Evolutionary conservation across 805 yeast species (phyloP), one percentile per base, ranked within the genome.

Genomic region (Spathaspora gorwiae): DNA sequence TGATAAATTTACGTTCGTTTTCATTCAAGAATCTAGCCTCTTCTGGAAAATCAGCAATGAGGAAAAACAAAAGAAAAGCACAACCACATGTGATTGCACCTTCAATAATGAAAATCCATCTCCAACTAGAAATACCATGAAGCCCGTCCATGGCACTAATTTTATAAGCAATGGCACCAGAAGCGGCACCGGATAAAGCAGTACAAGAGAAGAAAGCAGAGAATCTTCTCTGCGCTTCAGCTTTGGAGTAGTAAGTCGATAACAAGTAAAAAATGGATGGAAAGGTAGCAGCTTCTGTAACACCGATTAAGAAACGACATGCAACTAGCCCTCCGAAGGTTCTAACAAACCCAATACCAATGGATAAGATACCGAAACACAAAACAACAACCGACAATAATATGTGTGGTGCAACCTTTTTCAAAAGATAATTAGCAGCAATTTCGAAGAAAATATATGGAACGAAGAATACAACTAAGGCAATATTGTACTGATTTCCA

Each of bases 101-200:
- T 49, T 76, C 79, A 49, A 76, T 65, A 43, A 77, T 66, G 50
- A 75, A 77, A 36, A 76, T 62, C 78, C 80, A 76, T 54, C 71
- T 65, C 81, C 81, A 77, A 10, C 76, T 64, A 7, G 54, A 52
- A 35, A 71, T 49, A 8, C 77, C 78, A 43, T 65, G 65, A 50
- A 39, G 58, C 6, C 72, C 72, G 50, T 79, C 72, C 54, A 84
- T 68, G 35, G 79, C 80, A 53, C 79, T 64, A 49, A 83, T 77
- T 49, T 79, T 79, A 54, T 76, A 81, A 7, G 90, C 89, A 52
- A 85, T 73, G 27, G 87, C 80, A 47, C 90, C 90, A 11, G 84
- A 84, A 53, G 86, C 84, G 24, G 87, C 90, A 59, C 94, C 90
- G 2, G 90, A 87, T 44, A 86, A 70, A 51, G 84, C 78, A 4